Base-by-base conservation (phyloP, 768 basidiomycete genomes). In the Cystofilobasidium macerans region DNA sequence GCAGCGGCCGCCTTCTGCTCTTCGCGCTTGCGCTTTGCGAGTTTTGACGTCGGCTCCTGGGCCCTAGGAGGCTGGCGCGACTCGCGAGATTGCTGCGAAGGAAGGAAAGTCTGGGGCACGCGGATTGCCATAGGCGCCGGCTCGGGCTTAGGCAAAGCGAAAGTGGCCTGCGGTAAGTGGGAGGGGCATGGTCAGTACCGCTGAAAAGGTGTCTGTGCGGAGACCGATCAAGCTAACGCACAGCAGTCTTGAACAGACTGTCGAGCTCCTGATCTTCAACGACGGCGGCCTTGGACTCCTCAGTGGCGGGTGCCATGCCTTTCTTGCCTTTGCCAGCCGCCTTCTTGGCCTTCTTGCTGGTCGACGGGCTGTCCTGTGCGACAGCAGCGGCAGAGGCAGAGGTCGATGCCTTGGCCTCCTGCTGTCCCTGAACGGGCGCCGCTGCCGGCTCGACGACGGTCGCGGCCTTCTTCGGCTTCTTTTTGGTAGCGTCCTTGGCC, bases 231-330 rank as follows among this genome's bases (percentile, higher is more conserved):
- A 14, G 35, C n/a, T n/a, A n/a, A 56, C 67, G 45, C n/a, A 68
- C 67, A 3, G 56, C 38, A 43, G 67, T 58, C 57, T 68, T 68
- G 61, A 68, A 68, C 43, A 68, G 35, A 24, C 57, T 43, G 45
- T 68, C 67, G 32, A 68, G 47, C 56, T 68, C 67, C 22, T 42
- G 13, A 38, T 68, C 67, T 8, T 47, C 56, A 12, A 63, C 57
- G 3, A 28, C 60, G 48, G 43, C 61, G 30, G 54, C 28, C 8
- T 4, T 54, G 32, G 22, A 20, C 22, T 32, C 11, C 33, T 33
- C 32, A 47, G 26, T 30, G 7, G 30, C 18, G 22, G 40, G 11
- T 13, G n/a, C 51, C n/a, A 12, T 22, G 16, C 26, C 12, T 7
- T 22, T 35, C 18, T 12, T 42, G 6, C 28, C 14, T 36, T 54